Base-by-base conservation (phyloP, 83 land plant species). In the Larix sibirica region DNA sequence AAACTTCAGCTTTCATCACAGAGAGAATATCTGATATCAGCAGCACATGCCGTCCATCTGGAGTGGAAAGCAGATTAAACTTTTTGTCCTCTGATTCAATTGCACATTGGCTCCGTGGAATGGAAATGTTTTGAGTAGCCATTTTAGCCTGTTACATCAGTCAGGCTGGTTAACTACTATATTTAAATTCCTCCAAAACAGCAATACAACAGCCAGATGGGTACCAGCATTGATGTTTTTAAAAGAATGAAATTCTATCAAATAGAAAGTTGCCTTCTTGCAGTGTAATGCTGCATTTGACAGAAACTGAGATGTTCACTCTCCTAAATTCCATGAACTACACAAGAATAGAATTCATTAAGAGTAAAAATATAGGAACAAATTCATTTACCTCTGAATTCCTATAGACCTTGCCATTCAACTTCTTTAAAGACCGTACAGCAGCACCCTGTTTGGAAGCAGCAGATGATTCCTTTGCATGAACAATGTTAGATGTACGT, bases 21-120 rank as follows among this genome's bases (percentile, higher is more conserved):
- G 54, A 42, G 44, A 74, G 26, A 36, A 74, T 74, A 74, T 74
- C 77, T 8, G 77, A 74, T 10, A 74, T 74, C 54, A 42, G 54
- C 40, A 74, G 77, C 28, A 74, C 56, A 21, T 42, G 14, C 47
- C 26, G 28, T 23, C 77, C 77, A 44, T 74, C 77, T 74, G 58
- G 77, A 74, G 47, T 74, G 21, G 14, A 6, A 74, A n/a, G 77
- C 58, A 74, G 14, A 40, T 14, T 16, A 21, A 21, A 74, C 9
- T 3, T 44, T 44, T 74, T 10, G 23, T 21, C 47, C 6, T 44
- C 77, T 54, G 1, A 54, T 44, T 44, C 54, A 9, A 73, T 24
- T 12, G 56, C 24, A 3, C 23, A 54, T 21, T 21, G 24, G 40
- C 28, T 74, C 77, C 44, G 77, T 56, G 56, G 5, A 74, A 7